Conservation (phyloP, 179 eudicot species). For the Silene noctiflora region DNA sequence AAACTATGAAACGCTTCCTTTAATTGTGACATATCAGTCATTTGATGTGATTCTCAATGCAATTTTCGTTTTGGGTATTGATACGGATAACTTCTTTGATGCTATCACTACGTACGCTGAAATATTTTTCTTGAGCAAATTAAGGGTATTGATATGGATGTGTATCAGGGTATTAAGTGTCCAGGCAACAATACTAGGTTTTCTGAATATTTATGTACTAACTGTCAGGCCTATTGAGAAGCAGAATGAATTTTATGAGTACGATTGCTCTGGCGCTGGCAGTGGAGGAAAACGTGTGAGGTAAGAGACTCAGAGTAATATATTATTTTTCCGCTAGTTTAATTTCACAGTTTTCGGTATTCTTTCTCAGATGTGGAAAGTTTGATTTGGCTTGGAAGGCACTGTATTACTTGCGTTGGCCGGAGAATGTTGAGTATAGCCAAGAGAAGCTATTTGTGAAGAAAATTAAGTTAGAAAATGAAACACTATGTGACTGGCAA, state of each 20-base stretch:
- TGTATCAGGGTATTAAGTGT: background rate
- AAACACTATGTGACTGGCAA: conserved; percentile 51
- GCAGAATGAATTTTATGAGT: conserved; percentile 31
- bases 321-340: conserved; percentile 9
- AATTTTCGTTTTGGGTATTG: no score
- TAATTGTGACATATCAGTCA: no score
- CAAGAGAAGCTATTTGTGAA: conserved; percentile 23
- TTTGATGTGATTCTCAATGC: background rate
- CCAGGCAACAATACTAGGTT: background rate
- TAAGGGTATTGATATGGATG: background rate
- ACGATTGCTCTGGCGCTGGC: conserved; percentile 30
- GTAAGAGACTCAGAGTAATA: conserved; percentile 37
- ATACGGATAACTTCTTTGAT: background rate
- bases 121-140: background rate
- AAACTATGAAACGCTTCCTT: no score
- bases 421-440: conserved; percentile 27
- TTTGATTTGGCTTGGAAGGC: conserved; percentile 62
- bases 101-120: background rate
- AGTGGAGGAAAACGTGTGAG: conserved; percentile 64
- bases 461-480: conserved; percentile 27
- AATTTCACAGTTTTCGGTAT: conserved; percentile 2
- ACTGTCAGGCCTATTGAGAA: conserved; percentile 48
- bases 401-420: conserved; percentile 59
- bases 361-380: conserved; percentile 46
- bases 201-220: background rate